These are phyloP conservation scores for Colletotrichum sp. DNA, from an alignment of 2,329 filamentous ascomycete genomes.

Conservation along the genomic window DNA sequence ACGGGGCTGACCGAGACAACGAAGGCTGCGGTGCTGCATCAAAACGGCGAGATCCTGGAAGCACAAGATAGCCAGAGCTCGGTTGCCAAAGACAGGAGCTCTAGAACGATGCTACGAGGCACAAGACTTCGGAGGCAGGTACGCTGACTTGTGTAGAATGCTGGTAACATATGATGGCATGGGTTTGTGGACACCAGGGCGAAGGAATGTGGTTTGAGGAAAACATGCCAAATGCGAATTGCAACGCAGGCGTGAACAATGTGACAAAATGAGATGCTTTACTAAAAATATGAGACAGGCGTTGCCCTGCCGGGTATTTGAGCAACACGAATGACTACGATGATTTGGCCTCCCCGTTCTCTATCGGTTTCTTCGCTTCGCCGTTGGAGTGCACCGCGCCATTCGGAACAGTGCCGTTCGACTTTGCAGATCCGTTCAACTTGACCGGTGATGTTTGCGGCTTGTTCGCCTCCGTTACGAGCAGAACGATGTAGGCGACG, in stretches of 20 bases:
- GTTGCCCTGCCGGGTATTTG: slow-evolving; percentile 20
- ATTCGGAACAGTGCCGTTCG: background rate
- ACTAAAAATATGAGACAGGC: slow-evolving; percentile 17
- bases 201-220: background rate
- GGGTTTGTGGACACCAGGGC: background rate
- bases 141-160: background rate
- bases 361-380: background rate
- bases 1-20: background rate
- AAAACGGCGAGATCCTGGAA: background rate
- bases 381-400: background rate
- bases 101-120: background rate
- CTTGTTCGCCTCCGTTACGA: background rate
- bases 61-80: background rate
- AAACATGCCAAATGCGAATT: background rate
- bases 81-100: background rate
- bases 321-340: slow-evolving; percentile 9
- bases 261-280: slow-evolving; percentile 5
- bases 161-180: background rate
- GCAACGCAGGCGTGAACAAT: background rate
- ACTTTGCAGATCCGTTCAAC: background rate
- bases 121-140: background rate
- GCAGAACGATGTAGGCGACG: slow-evolving; percentile 29
- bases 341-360: slow-evolving; percentile 3
- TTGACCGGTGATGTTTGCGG: background rate
- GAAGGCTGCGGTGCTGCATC: background rate